Percentiles rank a stretch among this genome's conserved stretches.
Evolutionary conservation across 202 grass and related monocot genomes (phyloP).

Genomic region (Musa balbisiana): DNA sequence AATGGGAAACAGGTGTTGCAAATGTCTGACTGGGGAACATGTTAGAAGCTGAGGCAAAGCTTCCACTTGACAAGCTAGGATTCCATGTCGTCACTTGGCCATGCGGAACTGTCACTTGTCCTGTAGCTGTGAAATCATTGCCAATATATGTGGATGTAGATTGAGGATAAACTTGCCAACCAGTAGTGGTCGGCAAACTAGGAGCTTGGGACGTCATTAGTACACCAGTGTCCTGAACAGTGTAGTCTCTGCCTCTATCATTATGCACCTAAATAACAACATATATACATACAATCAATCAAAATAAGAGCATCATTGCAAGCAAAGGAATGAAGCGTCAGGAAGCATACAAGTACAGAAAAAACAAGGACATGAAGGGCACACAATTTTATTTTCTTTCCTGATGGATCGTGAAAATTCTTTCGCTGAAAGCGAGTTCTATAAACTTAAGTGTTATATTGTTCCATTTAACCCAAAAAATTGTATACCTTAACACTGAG

Average conservation of each 20-base stretch:
- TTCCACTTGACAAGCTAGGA: conserved; percentile 1
- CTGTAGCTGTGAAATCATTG: conserved; percentile 6
- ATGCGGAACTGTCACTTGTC: not conserved
- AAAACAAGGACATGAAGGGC: not conserved
- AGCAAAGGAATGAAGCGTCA: not conserved
- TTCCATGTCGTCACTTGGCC: conserved; percentile 7
- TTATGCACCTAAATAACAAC: conserved; percentile 64
- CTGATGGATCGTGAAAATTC: not conserved
- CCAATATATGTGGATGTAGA: conserved; percentile 1
- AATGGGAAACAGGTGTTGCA: not conserved
- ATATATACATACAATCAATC: conserved; percentile 1
- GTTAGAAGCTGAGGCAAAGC: conserved; percentile 3
- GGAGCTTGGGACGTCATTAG: conserved; percentile 3
- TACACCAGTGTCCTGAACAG: conserved; percentile 19
- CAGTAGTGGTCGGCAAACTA: conserved; percentile 3
- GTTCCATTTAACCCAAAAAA: conserved; percentile 16
- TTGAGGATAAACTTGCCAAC: conserved; percentile 17
- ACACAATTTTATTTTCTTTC: not conserved
- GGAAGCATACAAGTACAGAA: not conserved
- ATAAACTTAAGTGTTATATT: conserved; percentile 4
- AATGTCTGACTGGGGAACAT: conserved; percentile 3
- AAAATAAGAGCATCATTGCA: not conserved
- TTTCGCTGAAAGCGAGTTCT: not conserved
- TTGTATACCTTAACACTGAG: conserved; percentile 92
- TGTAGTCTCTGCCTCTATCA: conserved; percentile 87